Conservation (phyloP, 148 eudicot genomes). For the Fagopyrum tataricum region DNA sequence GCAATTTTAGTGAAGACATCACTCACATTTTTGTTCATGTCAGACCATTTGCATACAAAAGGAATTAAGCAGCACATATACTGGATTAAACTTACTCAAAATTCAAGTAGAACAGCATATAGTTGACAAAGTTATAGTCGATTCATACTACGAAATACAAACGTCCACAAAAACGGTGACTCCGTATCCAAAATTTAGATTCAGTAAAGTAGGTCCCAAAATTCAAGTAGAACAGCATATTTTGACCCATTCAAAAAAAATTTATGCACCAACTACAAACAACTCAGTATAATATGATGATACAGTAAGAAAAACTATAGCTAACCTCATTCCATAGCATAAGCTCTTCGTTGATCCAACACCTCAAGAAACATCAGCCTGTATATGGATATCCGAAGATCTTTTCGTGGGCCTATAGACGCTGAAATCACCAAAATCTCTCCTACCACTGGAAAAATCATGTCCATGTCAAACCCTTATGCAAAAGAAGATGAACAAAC, state of each 20-base stretch:
- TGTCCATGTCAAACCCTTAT: conserved; percentile 39
- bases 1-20: too few relatives aligned
- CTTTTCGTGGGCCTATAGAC: conserved; percentile 64
- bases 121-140: too few relatives aligned
- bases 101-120: too few relatives aligned
- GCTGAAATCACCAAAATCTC: conserved; percentile 90
- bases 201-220: background rate
- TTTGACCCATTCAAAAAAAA: background rate
- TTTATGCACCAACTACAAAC: background rate
- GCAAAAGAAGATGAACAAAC: conserved; percentile 5
- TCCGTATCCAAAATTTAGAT: background rate
- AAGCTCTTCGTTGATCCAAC: background rate
- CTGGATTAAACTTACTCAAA: too few relatives aligned
- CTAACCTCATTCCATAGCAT: background rate
- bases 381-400: conserved; percentile 10
- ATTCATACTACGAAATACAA: too few relatives aligned
- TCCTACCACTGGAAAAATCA: conserved; percentile 70
- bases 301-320: background rate
- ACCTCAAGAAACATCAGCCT: background rate
- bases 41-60: too few relatives aligned
- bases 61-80: too few relatives aligned
- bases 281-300: background rate
- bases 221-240: background rate
- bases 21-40: too few relatives aligned
- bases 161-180: background rate